Evolutionary conservation across 1,284 basidiomycete species (phyloP).

Genomic region (Sanguinoderma infundibulare): DNA sequence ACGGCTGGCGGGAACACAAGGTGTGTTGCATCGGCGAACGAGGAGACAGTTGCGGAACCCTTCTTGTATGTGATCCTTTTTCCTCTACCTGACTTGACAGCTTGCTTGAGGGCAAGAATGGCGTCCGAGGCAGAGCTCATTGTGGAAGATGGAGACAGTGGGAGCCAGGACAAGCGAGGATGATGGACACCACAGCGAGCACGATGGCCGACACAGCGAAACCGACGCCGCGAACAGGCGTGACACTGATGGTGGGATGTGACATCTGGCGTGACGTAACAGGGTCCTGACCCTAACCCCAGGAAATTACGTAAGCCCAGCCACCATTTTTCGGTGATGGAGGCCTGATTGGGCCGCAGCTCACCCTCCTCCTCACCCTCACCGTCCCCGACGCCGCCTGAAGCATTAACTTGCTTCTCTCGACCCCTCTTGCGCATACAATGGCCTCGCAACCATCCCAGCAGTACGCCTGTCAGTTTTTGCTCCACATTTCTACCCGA

Average conservation of each 20-base stretch:
- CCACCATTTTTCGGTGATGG: conserved; percentile 25
- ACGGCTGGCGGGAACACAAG: conserved; percentile 60
- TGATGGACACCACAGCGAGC: too few relatives aligned
- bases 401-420: conserved; percentile 85
- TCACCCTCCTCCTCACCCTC: conserved; percentile 1
- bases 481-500: conserved; percentile 1
- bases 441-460: conserved; percentile 73
- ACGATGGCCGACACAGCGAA: neutral
- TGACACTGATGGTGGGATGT: conserved; percentile 2
- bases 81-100: conserved; percentile 49
- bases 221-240: neutral
- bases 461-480: conserved; percentile 79
- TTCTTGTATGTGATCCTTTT: conserved; percentile 56
- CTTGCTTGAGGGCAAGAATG: conserved; percentile 57
- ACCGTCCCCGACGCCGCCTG: conserved; percentile 31
- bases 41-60: conserved; percentile 23
- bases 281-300: conserved; percentile 10
- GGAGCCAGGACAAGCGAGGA: neutral
- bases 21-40: conserved; percentile 56
- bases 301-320: conserved; percentile 9
- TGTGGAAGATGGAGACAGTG: neutral
- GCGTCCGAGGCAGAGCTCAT: conserved; percentile 45
- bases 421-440: conserved; percentile 31
- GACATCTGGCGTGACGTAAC: conserved; percentile 1
- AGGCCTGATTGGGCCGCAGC: conserved; percentile 16